A percentile compares a stretch with the other conserved stretches of the same genome.
These are phyloP conservation scores for Staphylotrichum longicolle DNA, from an alignment of 495 filamentous ascomycete species.

Conservation along the genomic window DNA sequence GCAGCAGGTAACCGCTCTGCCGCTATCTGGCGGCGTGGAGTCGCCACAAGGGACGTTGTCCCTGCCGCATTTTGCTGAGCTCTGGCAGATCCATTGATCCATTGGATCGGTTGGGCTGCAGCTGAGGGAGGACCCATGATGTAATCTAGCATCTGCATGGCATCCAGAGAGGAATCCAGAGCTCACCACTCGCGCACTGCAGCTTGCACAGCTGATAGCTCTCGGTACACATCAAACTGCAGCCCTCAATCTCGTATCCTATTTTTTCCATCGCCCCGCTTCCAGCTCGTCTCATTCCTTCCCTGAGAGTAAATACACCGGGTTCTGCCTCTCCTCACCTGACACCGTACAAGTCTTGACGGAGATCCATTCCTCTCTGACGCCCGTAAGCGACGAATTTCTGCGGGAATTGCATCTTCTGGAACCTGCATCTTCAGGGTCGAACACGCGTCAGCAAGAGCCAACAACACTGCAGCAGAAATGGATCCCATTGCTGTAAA, in stretches of 20 bases:
- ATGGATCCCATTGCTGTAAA: slow-evolving; percentile 41
- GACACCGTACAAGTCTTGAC: no score
- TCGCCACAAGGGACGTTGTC: not conserved
- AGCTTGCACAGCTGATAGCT: not conserved
- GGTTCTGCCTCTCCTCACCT: not conserved
- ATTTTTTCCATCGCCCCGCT: slow-evolving; percentile 5
- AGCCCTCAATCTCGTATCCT: slow-evolving; percentile 7
- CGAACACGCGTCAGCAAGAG: not conserved
- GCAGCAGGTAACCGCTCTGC: slow-evolving; percentile 7
- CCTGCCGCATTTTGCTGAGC: not conserved
- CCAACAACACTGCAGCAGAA: not conserved
- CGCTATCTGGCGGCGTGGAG: not conserved
- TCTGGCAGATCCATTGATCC: not conserved
- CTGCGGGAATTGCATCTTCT: slow-evolving; percentile 9
- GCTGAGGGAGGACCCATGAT: slow-evolving; percentile 27
- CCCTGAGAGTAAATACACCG: not conserved
- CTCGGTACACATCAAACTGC: not conserved
- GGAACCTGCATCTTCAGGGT: no score
- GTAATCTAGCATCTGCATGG: slow-evolving; percentile 30
- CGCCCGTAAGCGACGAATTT: no score
- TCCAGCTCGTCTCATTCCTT: not conserved
- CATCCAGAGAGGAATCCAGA: not conserved
- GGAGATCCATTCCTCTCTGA: no score
- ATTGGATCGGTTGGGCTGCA: slow-evolving; percentile 23
- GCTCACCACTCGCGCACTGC: slow-evolving; percentile 1